Evolutionary conservation across 108 stramenopile genomes (phyloP), one percentile per base, ranked within the genome.

Genomic region (Cyclotella baltica): DNA sequence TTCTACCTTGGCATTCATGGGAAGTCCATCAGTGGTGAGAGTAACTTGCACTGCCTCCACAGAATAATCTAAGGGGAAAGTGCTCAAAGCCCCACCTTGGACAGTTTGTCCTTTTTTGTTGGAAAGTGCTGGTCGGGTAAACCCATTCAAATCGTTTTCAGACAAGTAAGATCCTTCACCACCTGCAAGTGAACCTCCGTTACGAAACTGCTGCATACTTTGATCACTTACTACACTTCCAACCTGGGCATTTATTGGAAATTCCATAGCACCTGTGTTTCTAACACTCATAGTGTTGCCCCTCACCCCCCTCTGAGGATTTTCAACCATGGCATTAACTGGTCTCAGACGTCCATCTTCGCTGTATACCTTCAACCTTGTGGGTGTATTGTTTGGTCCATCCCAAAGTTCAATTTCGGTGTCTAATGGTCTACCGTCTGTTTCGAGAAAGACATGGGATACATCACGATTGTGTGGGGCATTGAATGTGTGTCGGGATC

Each of bases 321-420:
- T 82, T 19, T 78, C 65, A 15, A 82, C 36, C 34, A 82, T 62
- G 47, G 72, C 72, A 58, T 79, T 81, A 15, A 85, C 34, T 16
- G 81, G 80, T 25, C 81, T 61, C 64, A 77, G 40, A 25, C 58
- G n/a, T 18, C 86, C 86, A 53, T 87, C 84, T 66, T 85, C 84
- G 27, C 70, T 68, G 62, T 84, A 87, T 4, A 87, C 77, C 56
- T 75, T 80, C 48, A 87, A 36, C 19, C 20, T 68, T 0, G 76
- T 81, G 1, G 84, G 75, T 25, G 86, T 82, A 53, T 87, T 85
- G 61, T 87, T 75, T 11, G 86, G 86, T 40, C 86, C 86, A 23
- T 87, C 80, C 84, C 81, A 85, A 0, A 87, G 38, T 33, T 87
- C 75, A 47, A 87, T 47, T 35, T 76, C 66, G 9, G 77, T 76